Conservation (phyloP, 306 rosid species). For the Corylus americana region DNA sequence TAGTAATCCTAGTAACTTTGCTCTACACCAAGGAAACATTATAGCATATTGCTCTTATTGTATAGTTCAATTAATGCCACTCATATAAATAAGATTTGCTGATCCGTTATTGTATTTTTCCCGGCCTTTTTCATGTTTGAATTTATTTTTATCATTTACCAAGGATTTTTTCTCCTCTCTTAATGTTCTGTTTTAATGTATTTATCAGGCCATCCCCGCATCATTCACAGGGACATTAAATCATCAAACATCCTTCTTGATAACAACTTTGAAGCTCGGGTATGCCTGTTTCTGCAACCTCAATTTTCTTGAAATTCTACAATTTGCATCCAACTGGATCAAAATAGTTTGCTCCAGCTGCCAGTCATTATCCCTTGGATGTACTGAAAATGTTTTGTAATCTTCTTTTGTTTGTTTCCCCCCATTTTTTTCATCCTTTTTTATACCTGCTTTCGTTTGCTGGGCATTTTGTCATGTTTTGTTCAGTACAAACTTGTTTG, state of each 20-base stretch:
- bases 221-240: conserved; percentile 97
- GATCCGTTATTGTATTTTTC: neutral
- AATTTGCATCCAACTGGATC: conserved; percentile 9
- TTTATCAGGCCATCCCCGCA: conserved; percentile 95
- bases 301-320: neutral
- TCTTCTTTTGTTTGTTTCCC: neutral
- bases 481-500: neutral
- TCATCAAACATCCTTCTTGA: conserved; percentile 96
- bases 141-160: conserved; percentile 8
- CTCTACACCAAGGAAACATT: neutral
- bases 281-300: conserved; percentile 39
- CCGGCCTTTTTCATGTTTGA: conserved; percentile 1
- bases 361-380: conserved; percentile 23
- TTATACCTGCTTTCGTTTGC: neutral
- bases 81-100: neutral
- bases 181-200: conserved; percentile 26
- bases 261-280: conserved; percentile 84
- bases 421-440: neutral
- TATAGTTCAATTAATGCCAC: conserved; percentile 4
- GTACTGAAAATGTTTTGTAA: neutral
- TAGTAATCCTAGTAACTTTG: neutral
- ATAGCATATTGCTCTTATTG: conserved; percentile 14
- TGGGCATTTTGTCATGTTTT: neutral
- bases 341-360: conserved; percentile 7
- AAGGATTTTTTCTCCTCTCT: neutral